Evolutionary conservation across 2,329 filamentous ascomycete species (phyloP).

Genomic region (Sarocladium oryzae): DNA sequence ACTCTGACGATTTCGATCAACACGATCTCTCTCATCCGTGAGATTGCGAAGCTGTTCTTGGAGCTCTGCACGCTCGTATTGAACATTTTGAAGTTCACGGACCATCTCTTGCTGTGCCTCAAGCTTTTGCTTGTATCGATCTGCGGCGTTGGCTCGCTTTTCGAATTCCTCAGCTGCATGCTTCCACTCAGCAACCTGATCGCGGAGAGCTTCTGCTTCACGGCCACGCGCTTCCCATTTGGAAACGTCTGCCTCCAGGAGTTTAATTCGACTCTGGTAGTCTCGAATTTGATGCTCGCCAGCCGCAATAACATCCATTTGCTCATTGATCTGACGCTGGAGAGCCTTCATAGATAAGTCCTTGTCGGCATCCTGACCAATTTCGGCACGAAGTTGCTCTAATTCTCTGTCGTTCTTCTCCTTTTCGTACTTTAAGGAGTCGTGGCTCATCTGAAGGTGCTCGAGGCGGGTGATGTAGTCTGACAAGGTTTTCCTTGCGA

Average conservation of each 20-base stretch:
- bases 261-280: constrained; percentile 32
- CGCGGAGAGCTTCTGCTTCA: constrained; percentile 45
- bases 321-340: constrained; percentile 53
- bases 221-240: constrained; percentile 39
- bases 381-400: constrained; percentile 42
- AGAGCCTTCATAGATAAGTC: constrained; percentile 47
- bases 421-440: constrained; percentile 58
- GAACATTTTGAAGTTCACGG: constrained; percentile 48
- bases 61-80: constrained; percentile 48
- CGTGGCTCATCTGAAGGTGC: constrained; percentile 54
- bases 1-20: constrained; percentile 27
- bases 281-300: constrained; percentile 50
- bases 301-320: constrained; percentile 62
- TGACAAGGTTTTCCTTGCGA: constrained; percentile 49
- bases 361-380: constrained; percentile 45
- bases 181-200: constrained; percentile 54
- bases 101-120: constrained; percentile 49
- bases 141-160: constrained; percentile 57
- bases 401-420: constrained; percentile 50
- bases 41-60: constrained; percentile 38
- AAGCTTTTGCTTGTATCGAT: constrained; percentile 57
- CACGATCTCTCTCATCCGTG: constrained; percentile 27
- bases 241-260: constrained; percentile 51
- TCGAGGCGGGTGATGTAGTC: constrained; percentile 55
- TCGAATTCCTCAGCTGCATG: constrained; percentile 51